Base-by-base conservation (phyloP, 169 alveolate species). In the Cryptosporidium parvum region DNA sequence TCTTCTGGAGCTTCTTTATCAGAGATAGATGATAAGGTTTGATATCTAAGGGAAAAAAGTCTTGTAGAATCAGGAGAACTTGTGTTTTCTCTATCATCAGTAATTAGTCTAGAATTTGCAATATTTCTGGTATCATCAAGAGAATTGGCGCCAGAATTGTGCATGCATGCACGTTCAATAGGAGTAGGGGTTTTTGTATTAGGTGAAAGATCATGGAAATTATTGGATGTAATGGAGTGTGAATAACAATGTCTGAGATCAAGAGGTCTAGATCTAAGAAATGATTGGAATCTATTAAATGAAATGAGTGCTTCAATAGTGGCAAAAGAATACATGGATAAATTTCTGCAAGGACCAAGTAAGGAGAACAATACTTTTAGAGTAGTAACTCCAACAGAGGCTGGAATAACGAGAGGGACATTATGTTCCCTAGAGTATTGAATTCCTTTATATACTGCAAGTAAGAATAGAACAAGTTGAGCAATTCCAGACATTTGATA, bases 351-450 rank as follows among this genome's bases (percentile, higher is more conserved):
- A 42, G 89, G 89, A 6, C 89, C 89, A 33, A 80, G 45, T 21
- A 80, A 48, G 14, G 89, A 80, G 33, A 80, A 80, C 3, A 80
- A 58, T 23, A 80, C 89, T 33, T 80, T 80, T 18, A 80, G 51
- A 9, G 89, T 80, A 33, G 89, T 80, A 26, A 80, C 89, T n/a
- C 89, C 89, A 5, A 80, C 89, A 29, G 89, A 80, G 69, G 89
- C 89, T 2, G 89, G 75, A 21, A 80, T 59, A n/a, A 48, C 75
- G 1, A 80, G 44, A 14, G 89, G 89, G 6, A 80, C 31, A n/a
- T 80, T 65, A n/a, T 80, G 9, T 23, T 44, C 42, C 16, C 69
- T 42, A 14, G 89, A 37, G 23, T 62, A 44, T 5, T 80, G 26
- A 8, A 65, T 44, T 9, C 89, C 89, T n/a, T 56, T 62, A 33